These are phyloP conservation scores for Acmispon strigosus DNA, from an alignment of 306 rosid genomes.

Conservation along the genomic window DNA sequence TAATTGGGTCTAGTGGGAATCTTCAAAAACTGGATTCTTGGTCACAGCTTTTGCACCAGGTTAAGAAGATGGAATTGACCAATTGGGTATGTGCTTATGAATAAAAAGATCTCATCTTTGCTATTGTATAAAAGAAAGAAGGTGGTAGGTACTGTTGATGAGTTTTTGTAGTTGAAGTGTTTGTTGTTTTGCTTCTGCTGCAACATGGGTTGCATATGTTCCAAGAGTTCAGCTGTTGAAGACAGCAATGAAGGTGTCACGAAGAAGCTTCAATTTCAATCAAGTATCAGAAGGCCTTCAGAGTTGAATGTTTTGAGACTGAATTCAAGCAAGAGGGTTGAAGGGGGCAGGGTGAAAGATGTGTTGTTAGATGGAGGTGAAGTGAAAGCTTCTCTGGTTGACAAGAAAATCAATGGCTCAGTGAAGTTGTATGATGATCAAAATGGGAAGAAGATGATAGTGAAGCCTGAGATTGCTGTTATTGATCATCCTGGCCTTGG, in stretches of 20 bases:
- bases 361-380: conserved; percentile 30
- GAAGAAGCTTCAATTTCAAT: conserved; percentile 32
- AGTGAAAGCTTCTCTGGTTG: conserved; percentile 44
- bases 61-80: conserved; percentile 13
- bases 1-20: conserved; percentile 28
- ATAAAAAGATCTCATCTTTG: conserved; percentile 15
- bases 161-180: not conserved
- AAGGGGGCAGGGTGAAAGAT: conserved; percentile 37
- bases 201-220: conserved; percentile 69
- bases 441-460: conserved; percentile 40
- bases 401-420: conserved; percentile 54
- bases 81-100: conserved; percentile 20
- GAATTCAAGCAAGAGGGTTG: conserved; percentile 56
- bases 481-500: conserved; percentile 43
- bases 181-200: not conserved
- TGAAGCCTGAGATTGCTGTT: conserved; percentile 33
- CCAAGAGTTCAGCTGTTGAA: conserved; percentile 65
- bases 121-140: not conserved
- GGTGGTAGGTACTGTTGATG: conserved; percentile 16
- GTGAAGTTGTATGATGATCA: conserved; percentile 42
- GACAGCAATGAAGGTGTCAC: conserved; percentile 50
- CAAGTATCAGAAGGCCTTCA: conserved; percentile 34
- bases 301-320: conserved; percentile 36
- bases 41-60: not conserved
- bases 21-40: conserved; percentile 15